Base-by-base conservation (phyloP, 2,329 filamentous ascomycete species). In the Furcasterigmium sp. region DNA sequence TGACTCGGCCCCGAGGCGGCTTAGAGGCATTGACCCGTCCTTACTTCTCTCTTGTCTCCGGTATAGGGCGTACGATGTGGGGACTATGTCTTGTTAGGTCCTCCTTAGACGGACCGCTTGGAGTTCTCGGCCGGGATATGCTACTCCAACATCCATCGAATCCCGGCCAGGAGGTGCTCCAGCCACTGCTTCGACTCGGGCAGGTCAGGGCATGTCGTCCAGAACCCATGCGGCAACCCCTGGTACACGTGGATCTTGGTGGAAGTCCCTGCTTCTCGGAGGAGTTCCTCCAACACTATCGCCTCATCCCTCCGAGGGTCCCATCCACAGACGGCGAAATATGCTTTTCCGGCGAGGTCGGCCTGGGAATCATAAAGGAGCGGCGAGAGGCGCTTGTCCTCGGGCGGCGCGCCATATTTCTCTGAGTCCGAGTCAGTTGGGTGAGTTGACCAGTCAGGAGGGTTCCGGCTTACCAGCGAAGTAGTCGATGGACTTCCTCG, bases 221-320 rank as follows among this genome's bases (percentile, higher is more conserved):
- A 60, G 34, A 48, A 41, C 11, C 46, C 46, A 20, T 48, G 46
- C 3, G 46, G 43, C 14, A 48, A 18, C 1, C 46, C 46, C 1
- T 40, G 25, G 15, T 48, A 48, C 3, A 46, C 29, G 8, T 46
- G 28, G n/a, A 46, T 43, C 34, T 36, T 45, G 5, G 40, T 48
- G 9, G 37, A 25, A 8, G 42, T 41, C 4, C 37, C 40, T 5
- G 42, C n/a, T 9, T 43, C 43, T 14, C 9, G n/a, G 8, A 48
- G 39, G 2, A 43, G 19, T 32, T 65, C 51, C 47, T 72, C 69
- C 35, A 73, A 68, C 6, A 76, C 51, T 26, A 75, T 56, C 3
- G 64, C 69, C 48, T 76, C 72, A 37, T 76, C 72, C 15, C 72
- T 58, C 39, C 71, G 50, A 1, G 71, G 70, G 54, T 75, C 73